Percentiles rank a stretch among this genome's conserved stretches.
These are phyloP conservation scores for Aureobasidium vineae DNA, from an alignment of 2,329 filamentous ascomycete species.

Conservation along the genomic window DNA sequence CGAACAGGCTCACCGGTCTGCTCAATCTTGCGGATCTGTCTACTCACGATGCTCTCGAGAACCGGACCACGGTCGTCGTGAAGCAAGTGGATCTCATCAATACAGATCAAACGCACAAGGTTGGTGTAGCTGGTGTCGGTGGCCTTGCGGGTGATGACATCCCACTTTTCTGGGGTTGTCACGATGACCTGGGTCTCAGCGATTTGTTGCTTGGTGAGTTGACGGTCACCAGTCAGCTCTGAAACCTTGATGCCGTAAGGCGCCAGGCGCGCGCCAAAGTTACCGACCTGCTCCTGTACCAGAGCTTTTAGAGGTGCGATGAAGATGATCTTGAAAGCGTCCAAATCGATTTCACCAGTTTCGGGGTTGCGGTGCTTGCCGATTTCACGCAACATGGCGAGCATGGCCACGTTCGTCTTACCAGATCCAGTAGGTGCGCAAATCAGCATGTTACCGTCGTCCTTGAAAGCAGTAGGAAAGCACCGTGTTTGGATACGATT, in stretches of 20 bases:
- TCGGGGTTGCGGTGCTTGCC: constrained; percentile 87
- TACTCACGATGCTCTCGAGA: constrained; percentile 91
- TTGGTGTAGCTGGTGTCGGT: constrained; percentile 97
- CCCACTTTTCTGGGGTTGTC: constrained; percentile 98
- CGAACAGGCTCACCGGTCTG: constrained; percentile 92
- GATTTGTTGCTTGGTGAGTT: constrained; percentile 98
- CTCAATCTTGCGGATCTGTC: constrained; percentile 89
- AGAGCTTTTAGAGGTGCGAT: constrained; percentile 94
- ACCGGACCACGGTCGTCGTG: constrained; percentile 98
- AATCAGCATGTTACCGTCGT: constrained; percentile 96
- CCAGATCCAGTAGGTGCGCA: constrained; percentile 96
- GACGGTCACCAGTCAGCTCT: constrained; percentile 96
- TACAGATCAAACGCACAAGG: constrained; percentile 91
- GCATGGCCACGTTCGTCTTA: constrained; percentile 98
- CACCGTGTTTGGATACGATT: constrained; percentile 97
- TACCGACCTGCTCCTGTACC: constrained; percentile 97
- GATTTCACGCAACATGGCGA: constrained; percentile 92
- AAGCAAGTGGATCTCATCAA: constrained; percentile 96
- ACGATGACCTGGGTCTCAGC: constrained; percentile 97
- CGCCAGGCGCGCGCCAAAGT: constrained; percentile 88
- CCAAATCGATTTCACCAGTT: constrained; percentile 91
- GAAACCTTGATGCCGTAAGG: constrained; percentile 88
- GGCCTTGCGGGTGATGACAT: constrained; percentile 96
- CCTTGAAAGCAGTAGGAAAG: constrained; percentile 83
- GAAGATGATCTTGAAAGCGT: constrained; percentile 98